These are phyloP conservation scores for Pseudogymnoascus sp. DNA, from an alignment of 2,329 filamentous ascomycete species.

Conservation along the genomic window DNA sequence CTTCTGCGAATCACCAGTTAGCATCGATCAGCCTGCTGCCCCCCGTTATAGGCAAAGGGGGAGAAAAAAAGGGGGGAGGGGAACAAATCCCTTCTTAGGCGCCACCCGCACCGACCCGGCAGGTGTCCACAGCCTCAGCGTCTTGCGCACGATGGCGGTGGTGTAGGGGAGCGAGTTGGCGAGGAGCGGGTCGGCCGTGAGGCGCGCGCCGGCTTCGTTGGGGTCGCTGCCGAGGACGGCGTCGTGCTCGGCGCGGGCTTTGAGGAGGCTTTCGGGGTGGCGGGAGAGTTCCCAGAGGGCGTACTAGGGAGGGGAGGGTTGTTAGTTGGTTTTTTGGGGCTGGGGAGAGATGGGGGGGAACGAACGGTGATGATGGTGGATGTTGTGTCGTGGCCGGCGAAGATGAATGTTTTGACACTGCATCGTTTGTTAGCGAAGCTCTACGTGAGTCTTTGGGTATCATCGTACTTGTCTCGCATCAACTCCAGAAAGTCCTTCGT, in stretches of 20 bases:
- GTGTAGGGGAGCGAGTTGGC: too few species aligned
- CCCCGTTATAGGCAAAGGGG: too few species aligned
- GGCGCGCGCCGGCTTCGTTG: too few species aligned
- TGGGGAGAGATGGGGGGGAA: not conserved
- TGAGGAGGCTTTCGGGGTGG: not conserved
- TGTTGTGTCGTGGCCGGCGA: too few species aligned
- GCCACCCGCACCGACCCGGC: too few species aligned
- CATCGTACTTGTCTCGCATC: conserved; percentile 12
- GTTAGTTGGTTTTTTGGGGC: not conserved
- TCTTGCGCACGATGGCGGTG: too few species aligned
- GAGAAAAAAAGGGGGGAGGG: too few species aligned
- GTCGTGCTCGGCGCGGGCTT: too few species aligned
- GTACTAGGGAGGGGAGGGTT: conserved; percentile 13
- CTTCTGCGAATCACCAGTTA: not conserved
- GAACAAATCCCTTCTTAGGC: too few species aligned
- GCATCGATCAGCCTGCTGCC: not conserved
- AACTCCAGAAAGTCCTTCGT: conserved; percentile 13
- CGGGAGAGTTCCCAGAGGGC: conserved; percentile 16
- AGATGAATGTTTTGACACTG: conserved; percentile 10
- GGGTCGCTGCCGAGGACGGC: too few species aligned
- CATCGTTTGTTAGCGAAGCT: not conserved
- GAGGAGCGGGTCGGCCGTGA: too few species aligned
- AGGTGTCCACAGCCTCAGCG: too few species aligned
- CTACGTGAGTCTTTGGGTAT: not conserved
- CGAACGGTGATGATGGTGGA: not conserved